Percentiles rank a stretch among this genome's conserved stretches.
Conservation (phyloP, 306 rosid species). For the Begonia peltatifolia region DNA sequence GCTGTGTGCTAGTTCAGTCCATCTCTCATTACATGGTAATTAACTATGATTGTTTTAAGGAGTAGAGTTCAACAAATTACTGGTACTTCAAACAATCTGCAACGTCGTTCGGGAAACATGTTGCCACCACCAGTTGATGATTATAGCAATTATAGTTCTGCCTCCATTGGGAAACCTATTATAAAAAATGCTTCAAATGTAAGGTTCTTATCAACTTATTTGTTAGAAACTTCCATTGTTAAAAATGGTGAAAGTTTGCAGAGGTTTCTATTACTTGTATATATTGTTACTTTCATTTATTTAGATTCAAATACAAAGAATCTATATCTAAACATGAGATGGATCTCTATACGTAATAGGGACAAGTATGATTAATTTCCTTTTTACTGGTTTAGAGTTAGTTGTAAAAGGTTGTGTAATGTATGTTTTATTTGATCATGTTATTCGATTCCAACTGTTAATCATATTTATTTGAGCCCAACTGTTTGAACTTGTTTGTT, state of each 20-base stretch:
- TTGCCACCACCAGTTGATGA: slow-evolving; percentile 85
- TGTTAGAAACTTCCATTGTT: neutral
- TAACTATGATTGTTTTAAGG: slow-evolving; percentile 43
- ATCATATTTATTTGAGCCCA: neutral
- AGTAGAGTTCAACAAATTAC: slow-evolving; percentile 76
- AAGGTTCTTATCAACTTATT: slow-evolving; percentile 15
- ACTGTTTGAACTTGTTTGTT: neutral
- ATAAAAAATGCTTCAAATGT: slow-evolving; percentile 45
- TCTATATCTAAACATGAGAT: too few species aligned
- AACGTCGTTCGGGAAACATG: slow-evolving; percentile 55
- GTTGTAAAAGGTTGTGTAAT: too few species aligned
- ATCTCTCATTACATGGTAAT: slow-evolving; percentile 14
- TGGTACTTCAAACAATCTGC: slow-evolving; percentile 52
- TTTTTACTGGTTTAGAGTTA: too few species aligned
- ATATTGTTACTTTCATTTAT: too few species aligned
- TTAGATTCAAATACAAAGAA: too few species aligned
- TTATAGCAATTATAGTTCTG: slow-evolving; percentile 23
- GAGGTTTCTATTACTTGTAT: neutral
- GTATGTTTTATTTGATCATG: too few species aligned
- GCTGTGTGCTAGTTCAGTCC: slow-evolving; percentile 8
- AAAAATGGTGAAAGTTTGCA: neutral
- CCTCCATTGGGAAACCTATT: slow-evolving; percentile 44
- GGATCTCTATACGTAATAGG: too few species aligned
- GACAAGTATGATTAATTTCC: too few species aligned
- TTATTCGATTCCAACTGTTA: too few species aligned